Base-by-base conservation (phyloP, 495 filamentous ascomycete species). In the Daldinia concentrica region DNA sequence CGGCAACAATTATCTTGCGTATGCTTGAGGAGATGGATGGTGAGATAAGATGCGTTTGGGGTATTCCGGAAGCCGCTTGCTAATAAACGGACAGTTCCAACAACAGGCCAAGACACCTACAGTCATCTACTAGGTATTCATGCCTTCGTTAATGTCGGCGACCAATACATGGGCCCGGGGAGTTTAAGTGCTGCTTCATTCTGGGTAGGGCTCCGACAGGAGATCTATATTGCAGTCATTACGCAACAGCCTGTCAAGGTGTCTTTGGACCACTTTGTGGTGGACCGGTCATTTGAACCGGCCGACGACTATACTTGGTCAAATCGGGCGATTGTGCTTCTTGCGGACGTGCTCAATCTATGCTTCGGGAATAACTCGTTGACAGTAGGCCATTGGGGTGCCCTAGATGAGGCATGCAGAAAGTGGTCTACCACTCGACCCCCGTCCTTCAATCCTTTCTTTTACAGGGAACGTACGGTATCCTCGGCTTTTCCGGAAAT, bases 11-110 rank as follows among this genome's bases (percentile, higher is more conserved):
- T 7, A 89, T 90, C 60, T 79, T 90, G 22, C 82, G 88, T 17
- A 84, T 89, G 43, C 74, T 88, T 12, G 86, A 90, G 77, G 89
- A 90, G 68, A 87, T 89, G 71, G 84, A 88, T 62, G 82, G 86
- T 86, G 75, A 77, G 79, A 63, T 19, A 39, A 34, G 7, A 26
- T 4, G 6, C 12, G 12, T 15, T 32, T 14, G 26, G 24, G 32
- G 15, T 9, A 26, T 9, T 1, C 17, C 12, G 9, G 15, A 51
- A 50, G 45, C 45, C 14, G 11, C 37, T 39, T n/a, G 17, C 59
- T 81, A 51, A 76, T 32, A 19, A 50, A 30, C 7, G 39, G 14
- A 7, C 43, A 81, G 78, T 84, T 39, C 78, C 80, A 8, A 77
- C 80, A 17, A 74, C 69, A 6, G 80, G 78, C 19, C 73, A 76